Evolutionary conservation across 371 early-diverging fungal species (phyloP).

Genomic region (Vavraia culicis): DNA sequence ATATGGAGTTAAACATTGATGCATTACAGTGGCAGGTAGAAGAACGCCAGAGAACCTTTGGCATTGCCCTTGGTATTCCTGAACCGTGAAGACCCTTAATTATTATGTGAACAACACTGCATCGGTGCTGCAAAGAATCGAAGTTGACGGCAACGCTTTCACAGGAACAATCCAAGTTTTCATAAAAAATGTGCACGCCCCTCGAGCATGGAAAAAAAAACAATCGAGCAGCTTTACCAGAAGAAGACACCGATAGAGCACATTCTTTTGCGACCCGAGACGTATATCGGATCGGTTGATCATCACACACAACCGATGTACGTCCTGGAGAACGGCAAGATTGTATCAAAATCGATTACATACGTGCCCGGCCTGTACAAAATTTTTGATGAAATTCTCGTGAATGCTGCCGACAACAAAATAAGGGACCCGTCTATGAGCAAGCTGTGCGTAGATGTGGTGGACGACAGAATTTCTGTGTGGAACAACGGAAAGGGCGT

Average conservation of each 20-base stretch:
- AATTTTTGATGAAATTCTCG: conserved; percentile 96
- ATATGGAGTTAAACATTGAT: too few species aligned
- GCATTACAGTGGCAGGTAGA: too few species aligned
- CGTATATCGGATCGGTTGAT: conserved; percentile 91
- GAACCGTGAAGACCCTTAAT: too few species aligned
- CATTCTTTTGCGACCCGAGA: conserved; percentile 85
- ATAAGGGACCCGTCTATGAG: conserved; percentile 74
- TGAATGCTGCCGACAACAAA: conserved; percentile 61
- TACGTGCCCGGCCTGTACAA: conserved; percentile 93
- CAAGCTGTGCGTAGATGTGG: conserved; percentile 67
- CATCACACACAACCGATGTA: conserved; percentile 60
- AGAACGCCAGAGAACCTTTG: too few species aligned
- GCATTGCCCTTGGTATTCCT: too few species aligned
- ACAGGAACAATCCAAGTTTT: too few species aligned
- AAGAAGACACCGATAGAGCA: conserved; percentile 94
- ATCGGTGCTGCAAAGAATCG: too few species aligned
- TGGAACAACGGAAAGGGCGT: conserved; percentile 90
- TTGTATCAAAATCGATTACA: conserved; percentile 53
- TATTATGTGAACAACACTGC: too few species aligned
- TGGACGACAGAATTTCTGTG: conserved; percentile 69
- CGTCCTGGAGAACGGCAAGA: conserved; percentile 46
- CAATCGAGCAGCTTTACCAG: conserved; percentile 80
- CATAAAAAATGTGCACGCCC: too few species aligned
- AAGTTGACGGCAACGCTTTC: too few species aligned
- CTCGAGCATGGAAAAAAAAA: conserved; percentile 29